Evolutionary conservation across 805 yeast genomes (phyloP), one percentile per base, ranked within the genome.

Genomic region (Kurtzmaniella cleridarum): DNA sequence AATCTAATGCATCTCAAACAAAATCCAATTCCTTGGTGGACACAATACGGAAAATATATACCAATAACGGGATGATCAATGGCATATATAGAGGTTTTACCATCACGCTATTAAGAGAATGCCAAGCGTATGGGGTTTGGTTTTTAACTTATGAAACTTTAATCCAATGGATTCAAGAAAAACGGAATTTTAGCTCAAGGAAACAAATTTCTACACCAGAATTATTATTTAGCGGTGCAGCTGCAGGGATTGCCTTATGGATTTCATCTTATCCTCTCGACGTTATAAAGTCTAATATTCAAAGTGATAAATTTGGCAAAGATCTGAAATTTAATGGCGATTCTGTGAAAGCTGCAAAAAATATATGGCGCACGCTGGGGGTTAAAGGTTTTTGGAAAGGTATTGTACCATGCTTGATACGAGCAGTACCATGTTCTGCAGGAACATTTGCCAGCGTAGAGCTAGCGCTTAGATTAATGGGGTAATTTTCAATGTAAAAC

Each of bases 391-490:
- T 78, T 54, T 78, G 83, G 83, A 69, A 73, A 57, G 84, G 84
- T 8, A 65, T 78, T 32, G 73, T 67, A 0, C 84, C 84, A 0
- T 75, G 83, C 16, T 60, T 78, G 31, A 42, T 76, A 3, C 66
- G 84, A 50, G 84, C 84, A 0, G 69, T 76, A 30, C 84, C 84
- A 3, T 76, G 82, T 48, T 72, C 79, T 52, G 85, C 90, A 1
- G 85, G 85, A 12, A 83, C 91, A 0, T 83, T 83, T 66, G 85
- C 89, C 2, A 76, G 83, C 11, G 90, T 83, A 2, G 91, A 83
- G 51, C 62, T 77, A 40, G 81, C 87, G 0, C 57, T 83, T 43
- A 60, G 91, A 36, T 30, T 74, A 11, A 56, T 79, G 63, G 78
- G 76, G 4, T 79, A 51, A 48, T n/a, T n/a, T n/a, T n/a, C n/a